These are phyloP conservation scores for Sugiyamaella lignohabitans DNA, from an alignment of 805 yeast genomes.

Conservation along the genomic window DNA sequence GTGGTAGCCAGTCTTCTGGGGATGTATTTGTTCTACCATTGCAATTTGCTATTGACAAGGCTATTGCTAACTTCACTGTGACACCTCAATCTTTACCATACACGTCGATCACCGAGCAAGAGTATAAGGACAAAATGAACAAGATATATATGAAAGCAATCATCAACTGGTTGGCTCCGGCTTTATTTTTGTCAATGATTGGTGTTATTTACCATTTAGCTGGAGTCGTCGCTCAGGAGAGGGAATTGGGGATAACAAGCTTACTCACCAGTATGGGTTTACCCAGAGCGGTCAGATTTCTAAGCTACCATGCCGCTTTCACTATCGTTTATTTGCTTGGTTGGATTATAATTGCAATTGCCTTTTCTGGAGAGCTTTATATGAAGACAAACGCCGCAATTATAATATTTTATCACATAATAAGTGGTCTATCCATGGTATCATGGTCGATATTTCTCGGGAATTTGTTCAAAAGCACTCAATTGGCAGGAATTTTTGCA, in stretches of 20 bases:
- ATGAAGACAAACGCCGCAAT: slow-evolving; percentile 24
- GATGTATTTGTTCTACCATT: slow-evolving; percentile 31
- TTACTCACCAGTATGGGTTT: slow-evolving; percentile 31
- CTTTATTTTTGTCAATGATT: slow-evolving; percentile 31
- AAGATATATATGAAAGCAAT: slow-evolving; percentile 25
- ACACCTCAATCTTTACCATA: slow-evolving; percentile 29
- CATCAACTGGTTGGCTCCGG: slow-evolving; percentile 30
- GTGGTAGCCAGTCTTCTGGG: slow-evolving; percentile 24
- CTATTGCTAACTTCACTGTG: slow-evolving; percentile 24
- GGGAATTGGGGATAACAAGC: slow-evolving; percentile 29
- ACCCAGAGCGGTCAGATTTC: slow-evolving; percentile 22
- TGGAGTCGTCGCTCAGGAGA: slow-evolving; percentile 30
- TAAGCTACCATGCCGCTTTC: slow-evolving; percentile 28
- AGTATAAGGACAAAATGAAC: slow-evolving; percentile 24
- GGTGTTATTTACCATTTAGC: slow-evolving; percentile 34
- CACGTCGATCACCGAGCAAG: slow-evolving; percentile 26
- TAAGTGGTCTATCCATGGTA: slow-evolving; percentile 29
- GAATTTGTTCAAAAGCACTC: slow-evolving; percentile 28
- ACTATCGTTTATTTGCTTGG: slow-evolving; percentile 28
- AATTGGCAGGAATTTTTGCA: slow-evolving; percentile 30
- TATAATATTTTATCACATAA: slow-evolving; percentile 28
- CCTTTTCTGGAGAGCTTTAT: slow-evolving; percentile 23
- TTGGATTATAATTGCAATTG: slow-evolving; percentile 30
- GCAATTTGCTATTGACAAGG: slow-evolving; percentile 32
- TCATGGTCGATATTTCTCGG: slow-evolving; percentile 30